These are phyloP conservation scores for Psilocybe cubensis DNA, from an alignment of 768 basidiomycete species.

Conservation along the genomic window DNA sequence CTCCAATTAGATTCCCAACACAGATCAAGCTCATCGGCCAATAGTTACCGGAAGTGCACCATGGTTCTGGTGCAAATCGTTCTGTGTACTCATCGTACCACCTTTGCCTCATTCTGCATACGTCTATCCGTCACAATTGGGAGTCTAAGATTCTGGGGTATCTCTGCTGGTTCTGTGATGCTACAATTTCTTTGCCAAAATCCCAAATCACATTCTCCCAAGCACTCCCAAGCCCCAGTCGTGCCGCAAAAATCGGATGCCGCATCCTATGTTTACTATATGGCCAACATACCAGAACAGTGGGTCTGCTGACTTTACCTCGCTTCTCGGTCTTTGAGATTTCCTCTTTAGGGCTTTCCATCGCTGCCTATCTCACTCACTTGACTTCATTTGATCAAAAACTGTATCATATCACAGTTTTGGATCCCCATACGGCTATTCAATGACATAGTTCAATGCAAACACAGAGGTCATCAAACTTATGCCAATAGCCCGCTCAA, in stretches of 20 bases:
- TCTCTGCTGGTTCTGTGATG: not conserved
- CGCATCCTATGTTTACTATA: conserved; percentile 1
- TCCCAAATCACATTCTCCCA: not conserved
- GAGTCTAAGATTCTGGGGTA: not conserved
- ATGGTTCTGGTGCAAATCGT: not conserved
- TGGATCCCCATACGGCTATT: not conserved
- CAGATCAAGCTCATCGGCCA: conserved; percentile 14
- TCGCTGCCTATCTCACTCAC: conserved; percentile 15
- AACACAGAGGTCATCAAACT: not conserved
- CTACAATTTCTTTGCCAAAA: not conserved
- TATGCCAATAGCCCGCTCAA: too few relatives aligned
- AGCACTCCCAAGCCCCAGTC: not conserved
- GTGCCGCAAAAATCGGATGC: conserved; percentile 15
- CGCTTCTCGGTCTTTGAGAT: conserved; percentile 7
- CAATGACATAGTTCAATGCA: not conserved
- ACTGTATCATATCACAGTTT: too few relatives aligned
- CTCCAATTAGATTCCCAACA: conserved; percentile 17
- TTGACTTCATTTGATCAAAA: not conserved
- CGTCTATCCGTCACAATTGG: not conserved
- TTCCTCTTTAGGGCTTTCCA: conserved; percentile 15
- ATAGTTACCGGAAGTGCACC: conserved; percentile 8
- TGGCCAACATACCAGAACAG: conserved; percentile 7
- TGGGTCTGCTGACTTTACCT: conserved; percentile 2
- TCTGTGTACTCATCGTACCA: not conserved
- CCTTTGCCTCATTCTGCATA: not conserved